These are phyloP conservation scores for Euphorbia tirucalli DNA, from an alignment of 345 rosid genomes.

Conservation along the genomic window DNA sequence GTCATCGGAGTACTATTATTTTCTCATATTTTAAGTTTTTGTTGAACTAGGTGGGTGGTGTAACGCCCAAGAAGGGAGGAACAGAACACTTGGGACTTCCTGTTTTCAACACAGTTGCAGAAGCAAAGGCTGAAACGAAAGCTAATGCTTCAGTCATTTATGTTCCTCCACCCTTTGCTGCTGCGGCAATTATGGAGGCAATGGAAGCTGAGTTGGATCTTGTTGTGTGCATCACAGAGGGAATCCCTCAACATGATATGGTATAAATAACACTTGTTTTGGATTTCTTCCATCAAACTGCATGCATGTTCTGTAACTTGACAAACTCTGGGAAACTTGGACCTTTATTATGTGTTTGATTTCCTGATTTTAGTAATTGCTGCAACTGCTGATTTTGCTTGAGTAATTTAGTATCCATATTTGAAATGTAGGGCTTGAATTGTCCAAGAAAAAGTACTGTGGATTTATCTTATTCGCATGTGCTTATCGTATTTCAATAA, in stretches of 20 bases:
- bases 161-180: constrained; percentile 97
- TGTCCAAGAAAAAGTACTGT: not conserved
- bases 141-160: constrained; percentile 95
- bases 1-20: not conserved
- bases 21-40: not conserved
- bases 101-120: constrained; percentile 87
- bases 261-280: constrained; percentile 29
- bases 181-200: constrained; percentile 96
- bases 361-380: not conserved
- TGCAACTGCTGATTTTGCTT: not conserved
- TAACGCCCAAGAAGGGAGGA: constrained; percentile 97
- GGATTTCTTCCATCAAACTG: not conserved
- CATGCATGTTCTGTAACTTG: not conserved
- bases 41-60: constrained; percentile 76
- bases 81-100: constrained; percentile 96
- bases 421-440: not conserved
- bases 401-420: not conserved
- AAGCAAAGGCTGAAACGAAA: constrained; percentile 91
- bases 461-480: not conserved
- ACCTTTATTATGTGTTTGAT: not conserved
- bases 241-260: constrained; percentile 98
- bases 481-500: not conserved
- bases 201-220: constrained; percentile 89
- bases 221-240: constrained; percentile 90
- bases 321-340: not conserved